These are phyloP conservation scores for Plasmodium gallinaceum DNA, from an alignment of 169 alveolate genomes.

Conservation along the genomic window DNA sequence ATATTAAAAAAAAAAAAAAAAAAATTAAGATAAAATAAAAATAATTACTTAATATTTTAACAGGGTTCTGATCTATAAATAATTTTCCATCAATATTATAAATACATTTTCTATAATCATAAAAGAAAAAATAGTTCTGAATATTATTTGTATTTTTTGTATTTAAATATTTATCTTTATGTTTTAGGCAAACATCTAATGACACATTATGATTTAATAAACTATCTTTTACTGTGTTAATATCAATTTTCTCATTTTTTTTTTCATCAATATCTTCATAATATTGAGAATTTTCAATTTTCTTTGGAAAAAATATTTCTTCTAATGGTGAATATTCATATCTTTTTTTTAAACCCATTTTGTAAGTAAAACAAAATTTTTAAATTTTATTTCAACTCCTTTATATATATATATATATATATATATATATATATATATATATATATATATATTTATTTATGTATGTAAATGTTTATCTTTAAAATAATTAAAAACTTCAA, in stretches of 20 bases:
- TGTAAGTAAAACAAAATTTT: neutral
- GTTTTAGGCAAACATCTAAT: slow-evolving; percentile 29
- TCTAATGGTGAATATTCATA: slow-evolving; percentile 40
- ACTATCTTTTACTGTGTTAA: slow-evolving; percentile 27
- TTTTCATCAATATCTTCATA: slow-evolving; percentile 21
- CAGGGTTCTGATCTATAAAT: slow-evolving; percentile 43
- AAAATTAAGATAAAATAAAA: neutral
- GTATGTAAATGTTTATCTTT: neutral
- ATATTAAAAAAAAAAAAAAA: neutral
- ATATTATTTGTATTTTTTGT: slow-evolving; percentile 39
- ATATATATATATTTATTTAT: neutral
- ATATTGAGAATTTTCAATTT: slow-evolving; percentile 16
- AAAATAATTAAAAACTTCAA: neutral
- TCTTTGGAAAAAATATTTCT: slow-evolving; percentile 24
- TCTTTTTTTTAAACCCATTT: slow-evolving; percentile 20
- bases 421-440: neutral
- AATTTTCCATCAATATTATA: slow-evolving; percentile 61
- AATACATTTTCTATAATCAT: slow-evolving; percentile 58
- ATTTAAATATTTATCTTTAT: slow-evolving; percentile 37
- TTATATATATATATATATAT: neutral
- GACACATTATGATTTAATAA: slow-evolving; percentile 18
- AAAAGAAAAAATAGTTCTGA: slow-evolving; percentile 49
- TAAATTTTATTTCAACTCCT: too few relatives aligned
- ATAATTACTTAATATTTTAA: slow-evolving; percentile 17
- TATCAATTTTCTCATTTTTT: neutral